Evolutionary conservation across 2,329 filamentous ascomycete species (phyloP).

Genomic region (Claviceps paspali): DNA sequence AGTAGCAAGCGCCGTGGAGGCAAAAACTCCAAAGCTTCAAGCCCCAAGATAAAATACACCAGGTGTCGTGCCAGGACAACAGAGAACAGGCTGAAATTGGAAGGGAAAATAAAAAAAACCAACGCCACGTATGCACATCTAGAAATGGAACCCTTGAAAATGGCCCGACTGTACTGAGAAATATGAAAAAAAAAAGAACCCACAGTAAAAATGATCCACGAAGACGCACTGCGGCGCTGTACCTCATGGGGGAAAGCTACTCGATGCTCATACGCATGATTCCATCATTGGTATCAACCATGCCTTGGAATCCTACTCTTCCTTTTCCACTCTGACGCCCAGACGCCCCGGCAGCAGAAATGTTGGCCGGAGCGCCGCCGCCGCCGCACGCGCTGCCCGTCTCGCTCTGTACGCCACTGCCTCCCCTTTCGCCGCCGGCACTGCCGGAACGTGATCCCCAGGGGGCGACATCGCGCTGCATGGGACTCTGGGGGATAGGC

Average conservation of each 20-base stretch:
- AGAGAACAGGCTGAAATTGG: too few relatives aligned
- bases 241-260: too few relatives aligned
- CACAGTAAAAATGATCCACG: too few relatives aligned
- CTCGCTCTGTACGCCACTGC: slow-evolving; percentile 37
- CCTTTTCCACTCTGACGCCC: slow-evolving; percentile 40
- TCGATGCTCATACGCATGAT: slow-evolving; percentile 97
- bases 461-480: slow-evolving; percentile 52
- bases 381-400: slow-evolving; percentile 27
- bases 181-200: not conserved
- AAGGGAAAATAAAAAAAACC: too few relatives aligned
- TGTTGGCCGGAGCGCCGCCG: slow-evolving; percentile 14
- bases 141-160: too few relatives aligned
- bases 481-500: slow-evolving; percentile 71
- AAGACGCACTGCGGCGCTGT: too few relatives aligned
- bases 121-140: too few relatives aligned
- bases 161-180: too few relatives aligned
- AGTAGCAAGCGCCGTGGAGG: too few relatives aligned
- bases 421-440: slow-evolving; percentile 37
- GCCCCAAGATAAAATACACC: too few relatives aligned
- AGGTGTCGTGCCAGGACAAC: too few relatives aligned
- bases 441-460: slow-evolving; percentile 61
- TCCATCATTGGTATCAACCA: slow-evolving; percentile 90
- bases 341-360: slow-evolving; percentile 16
- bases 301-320: slow-evolving; percentile 71
- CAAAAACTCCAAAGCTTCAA: too few relatives aligned